A percentile compares a stretch with the other conserved stretches of the same genome.
phyloP scores from a whole-genome alignment of 148 eudicot species.

The Persicaria maculosa region DNA sequence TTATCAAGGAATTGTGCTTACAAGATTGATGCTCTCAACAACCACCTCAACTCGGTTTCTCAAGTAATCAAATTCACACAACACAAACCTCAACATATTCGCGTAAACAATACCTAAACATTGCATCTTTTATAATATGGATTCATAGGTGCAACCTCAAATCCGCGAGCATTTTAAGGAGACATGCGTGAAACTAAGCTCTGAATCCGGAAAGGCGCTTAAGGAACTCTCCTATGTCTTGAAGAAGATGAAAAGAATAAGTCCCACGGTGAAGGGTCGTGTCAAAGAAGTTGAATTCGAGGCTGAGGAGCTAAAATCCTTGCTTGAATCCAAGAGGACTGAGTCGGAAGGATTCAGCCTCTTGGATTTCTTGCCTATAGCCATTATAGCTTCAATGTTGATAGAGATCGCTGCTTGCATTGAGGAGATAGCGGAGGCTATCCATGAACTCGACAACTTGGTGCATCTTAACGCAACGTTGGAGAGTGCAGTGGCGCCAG shows the following conservation, averaged over 20 bases:
- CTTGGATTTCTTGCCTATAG: slow-evolving; percentile 37
- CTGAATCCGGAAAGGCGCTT: slow-evolving; percentile 24
- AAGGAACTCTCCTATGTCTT: slow-evolving; percentile 25
- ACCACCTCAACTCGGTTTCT: slow-evolving; percentile 10
- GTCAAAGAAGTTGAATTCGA: slow-evolving; percentile 22
- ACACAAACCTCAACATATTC: not conserved
- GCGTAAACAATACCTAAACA: no score
- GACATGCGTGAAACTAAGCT: slow-evolving; percentile 26
- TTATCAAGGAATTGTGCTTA: slow-evolving; percentile 23
- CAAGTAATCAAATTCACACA: slow-evolving; percentile 23
- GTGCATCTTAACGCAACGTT: not conserved
- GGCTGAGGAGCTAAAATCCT: slow-evolving; percentile 25
- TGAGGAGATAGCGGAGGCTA: slow-evolving; percentile 33
- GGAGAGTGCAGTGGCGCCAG: slow-evolving; percentile 4
- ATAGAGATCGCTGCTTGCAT: slow-evolving; percentile 36
- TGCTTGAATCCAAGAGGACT: slow-evolving; percentile 6
- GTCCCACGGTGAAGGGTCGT: slow-evolving; percentile 11
- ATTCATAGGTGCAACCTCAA: slow-evolving; percentile 21
- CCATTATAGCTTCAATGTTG: slow-evolving; percentile 46
- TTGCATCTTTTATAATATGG: not conserved
- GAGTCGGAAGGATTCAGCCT: slow-evolving; percentile 24
- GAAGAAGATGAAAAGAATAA: slow-evolving; percentile 24
- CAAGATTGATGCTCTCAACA: slow-evolving; percentile 20
- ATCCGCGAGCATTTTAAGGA: slow-evolving; percentile 24
- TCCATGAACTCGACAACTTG: slow-evolving; percentile 35